Percentiles rank a stretch among this genome's conserved stretches.
Conservation (phyloP, 2,329 filamentous ascomycete species). For the Aschersonia sp. region DNA sequence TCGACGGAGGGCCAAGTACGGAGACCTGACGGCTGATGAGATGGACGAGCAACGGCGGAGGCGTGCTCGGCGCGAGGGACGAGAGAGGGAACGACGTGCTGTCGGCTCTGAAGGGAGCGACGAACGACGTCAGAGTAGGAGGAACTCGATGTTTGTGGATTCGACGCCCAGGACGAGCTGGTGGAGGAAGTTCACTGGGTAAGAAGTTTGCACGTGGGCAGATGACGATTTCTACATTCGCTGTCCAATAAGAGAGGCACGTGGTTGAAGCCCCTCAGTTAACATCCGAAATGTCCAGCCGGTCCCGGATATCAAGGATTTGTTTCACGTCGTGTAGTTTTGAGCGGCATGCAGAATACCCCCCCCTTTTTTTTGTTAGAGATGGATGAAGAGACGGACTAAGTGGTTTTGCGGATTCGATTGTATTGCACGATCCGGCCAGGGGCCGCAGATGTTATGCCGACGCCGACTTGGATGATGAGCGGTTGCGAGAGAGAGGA, state of each 20-base stretch:
- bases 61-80: slow-evolving; percentile 29
- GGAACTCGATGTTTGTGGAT: slow-evolving; percentile 28
- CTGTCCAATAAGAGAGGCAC: background rate
- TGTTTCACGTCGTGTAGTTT: no score
- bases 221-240: no score
- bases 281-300: no score
- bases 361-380: no score
- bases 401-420: no score
- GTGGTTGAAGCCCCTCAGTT: background rate
- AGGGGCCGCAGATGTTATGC: no score
- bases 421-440: no score
- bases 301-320: no score
- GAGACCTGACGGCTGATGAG: slow-evolving; percentile 25
- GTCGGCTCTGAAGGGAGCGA: slow-evolving; percentile 27
- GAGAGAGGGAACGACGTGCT: slow-evolving; percentile 16
- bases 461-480: no score
- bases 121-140: slow-evolving; percentile 25
- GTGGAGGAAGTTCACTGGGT: slow-evolving; percentile 36
- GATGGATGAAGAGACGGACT: no score
- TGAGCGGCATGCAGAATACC: no score
- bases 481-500: no score
- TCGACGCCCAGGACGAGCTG: slow-evolving; percentile 37
- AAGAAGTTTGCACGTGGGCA: background rate
- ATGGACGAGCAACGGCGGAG: slow-evolving; percentile 28
- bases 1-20: slow-evolving; percentile 27